These are phyloP conservation scores for Aristolochia californica DNA, from an alignment of 164 flowering plant species.

Conservation along the genomic window DNA sequence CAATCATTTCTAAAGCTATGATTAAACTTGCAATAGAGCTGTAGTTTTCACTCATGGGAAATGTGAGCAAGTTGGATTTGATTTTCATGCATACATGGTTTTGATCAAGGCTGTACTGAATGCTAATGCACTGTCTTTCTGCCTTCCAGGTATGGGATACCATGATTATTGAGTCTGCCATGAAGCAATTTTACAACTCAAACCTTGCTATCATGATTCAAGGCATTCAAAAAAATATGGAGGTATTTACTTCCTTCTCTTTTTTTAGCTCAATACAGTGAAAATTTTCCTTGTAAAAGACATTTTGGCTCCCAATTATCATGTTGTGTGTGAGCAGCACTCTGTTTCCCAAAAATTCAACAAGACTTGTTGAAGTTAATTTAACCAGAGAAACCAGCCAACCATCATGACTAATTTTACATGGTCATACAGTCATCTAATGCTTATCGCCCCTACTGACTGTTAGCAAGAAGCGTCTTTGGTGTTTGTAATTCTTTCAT, in stretches of 20 bases:
- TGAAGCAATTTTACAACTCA: slow-evolving; percentile 51
- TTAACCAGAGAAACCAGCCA: too few species aligned
- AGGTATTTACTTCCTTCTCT: slow-evolving; percentile 43
- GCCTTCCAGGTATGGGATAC: slow-evolving; percentile 81
- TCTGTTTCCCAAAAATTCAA: too few species aligned
- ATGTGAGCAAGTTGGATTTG: neutral
- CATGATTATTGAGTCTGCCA: slow-evolving; percentile 84
- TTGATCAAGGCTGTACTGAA: too few species aligned
- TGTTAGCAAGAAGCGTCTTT: too few species aligned
- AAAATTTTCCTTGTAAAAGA: neutral
- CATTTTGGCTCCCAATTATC: neutral
- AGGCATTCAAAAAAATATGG: slow-evolving; percentile 63
- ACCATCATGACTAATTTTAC: too few species aligned
- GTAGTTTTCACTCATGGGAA: neutral
- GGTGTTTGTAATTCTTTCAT: too few species aligned
- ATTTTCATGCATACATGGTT: neutral
- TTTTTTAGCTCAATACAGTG: neutral
- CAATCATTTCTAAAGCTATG: too few species aligned
- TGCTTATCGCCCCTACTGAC: too few species aligned
- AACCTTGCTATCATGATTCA: slow-evolving; percentile 58
- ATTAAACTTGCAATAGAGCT: neutral
- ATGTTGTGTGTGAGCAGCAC: too few species aligned
- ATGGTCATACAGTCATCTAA: too few species aligned
- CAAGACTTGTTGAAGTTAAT: too few species aligned
- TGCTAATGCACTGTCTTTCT: neutral